Base-by-base conservation (phyloP, 495 filamentous ascomycete genomes). In the Aspergillus homomorphus region DNA sequence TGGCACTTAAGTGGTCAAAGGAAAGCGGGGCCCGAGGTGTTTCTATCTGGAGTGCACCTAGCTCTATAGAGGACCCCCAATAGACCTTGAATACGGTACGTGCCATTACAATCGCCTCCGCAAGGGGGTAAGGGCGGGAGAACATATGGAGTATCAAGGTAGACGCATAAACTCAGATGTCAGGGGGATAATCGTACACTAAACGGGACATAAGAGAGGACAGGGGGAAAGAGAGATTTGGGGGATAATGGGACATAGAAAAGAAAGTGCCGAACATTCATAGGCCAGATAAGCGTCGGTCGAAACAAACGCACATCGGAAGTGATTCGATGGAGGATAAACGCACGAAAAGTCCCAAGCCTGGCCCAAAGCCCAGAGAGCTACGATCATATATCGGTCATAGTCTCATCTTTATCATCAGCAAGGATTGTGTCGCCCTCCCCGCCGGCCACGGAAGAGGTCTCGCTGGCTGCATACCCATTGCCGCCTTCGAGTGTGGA, bases 401-500 rank as follows among this genome's bases (percentile, higher is more conserved):
- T 38, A 9, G 24, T 48, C 54, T 65, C 66, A 42, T 58, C 65
- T 42, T 62, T 56, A 30, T 55, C 65, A 56, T 70, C 67, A 14
- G 24, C 18, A 12, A 61, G 6, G 15, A 38, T 63, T 46, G 45
- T 54, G 26, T 69, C 66, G 44, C 33, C 58, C 28, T 23, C 59
- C 18, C 63, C 63, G 4, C 57, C 59, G 0, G 52, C 66, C 14
- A 58, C 56, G 12, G 71, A 77, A n/a, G 74, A 77, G 55, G 67
- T 68, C 41, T 70, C 71, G 57, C 73, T 75, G 45, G 69, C 71
- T 48, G 66, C 69, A 58, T 76, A 73, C 30, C 73, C 74, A 58
- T 74, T 70, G 41, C 65, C 67, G 4, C 69, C 77, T 22, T 77
- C 77, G 52, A 74, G 73, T 8, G 73, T 68, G 21, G 73, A 72